Percentiles rank a stretch among this genome's conserved stretches.
Conservation (phyloP, 768 basidiomycete species). For the Neoboletus brunneissimus region DNA sequence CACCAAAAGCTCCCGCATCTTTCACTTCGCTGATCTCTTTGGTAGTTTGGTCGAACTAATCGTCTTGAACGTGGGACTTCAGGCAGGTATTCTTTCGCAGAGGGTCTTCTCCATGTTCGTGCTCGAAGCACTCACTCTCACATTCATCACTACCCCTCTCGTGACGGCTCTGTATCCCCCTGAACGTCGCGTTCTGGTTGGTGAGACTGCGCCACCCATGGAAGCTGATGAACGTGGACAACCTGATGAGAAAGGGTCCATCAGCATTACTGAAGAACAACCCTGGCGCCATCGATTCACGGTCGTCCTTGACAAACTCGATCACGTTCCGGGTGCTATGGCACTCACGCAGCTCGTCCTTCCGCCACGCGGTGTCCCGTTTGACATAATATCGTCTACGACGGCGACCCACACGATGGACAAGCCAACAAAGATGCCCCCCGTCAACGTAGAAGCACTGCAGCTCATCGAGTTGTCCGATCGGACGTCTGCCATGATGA, state of each 20-base stretch:
- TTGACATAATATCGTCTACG: slow-evolving; percentile 7
- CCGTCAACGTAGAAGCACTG: slow-evolving; percentile 66
- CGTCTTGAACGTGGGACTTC: slow-evolving; percentile 90
- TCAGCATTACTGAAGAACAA: slow-evolving; percentile 11
- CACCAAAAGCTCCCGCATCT: neutral
- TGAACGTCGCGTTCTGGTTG: slow-evolving; percentile 48
- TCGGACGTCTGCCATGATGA: slow-evolving; percentile 63
- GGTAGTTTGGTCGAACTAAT: slow-evolving; percentile 87
- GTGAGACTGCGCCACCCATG: slow-evolving; percentile 4
- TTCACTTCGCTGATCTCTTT: neutral
- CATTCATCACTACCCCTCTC: slow-evolving; percentile 82
- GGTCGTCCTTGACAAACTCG: slow-evolving; percentile 85
- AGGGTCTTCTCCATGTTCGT: slow-evolving; percentile 96
- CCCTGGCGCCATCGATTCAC: slow-evolving; percentile 63
- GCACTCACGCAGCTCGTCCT: slow-evolving; percentile 74
- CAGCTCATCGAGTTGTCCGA: slow-evolving; percentile 83
- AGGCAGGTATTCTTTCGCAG: slow-evolving; percentile 70
- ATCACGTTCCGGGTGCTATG: slow-evolving; percentile 89
- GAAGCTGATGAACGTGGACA: slow-evolving; percentile 36
- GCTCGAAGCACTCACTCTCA: slow-evolving; percentile 75
- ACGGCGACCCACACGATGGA: slow-evolving; percentile 7
- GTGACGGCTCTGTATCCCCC: slow-evolving; percentile 68
- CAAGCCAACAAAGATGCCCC: slow-evolving; percentile 13
- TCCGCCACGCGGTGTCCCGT: slow-evolving; percentile 22
- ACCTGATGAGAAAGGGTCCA: slow-evolving; percentile 2